A percentile compares a stretch with the other conserved stretches of the same genome.
These are phyloP conservation scores for Apophysomyces trapeziformis DNA, from an alignment of 371 early-diverging fungal species.

Conservation along the genomic window DNA sequence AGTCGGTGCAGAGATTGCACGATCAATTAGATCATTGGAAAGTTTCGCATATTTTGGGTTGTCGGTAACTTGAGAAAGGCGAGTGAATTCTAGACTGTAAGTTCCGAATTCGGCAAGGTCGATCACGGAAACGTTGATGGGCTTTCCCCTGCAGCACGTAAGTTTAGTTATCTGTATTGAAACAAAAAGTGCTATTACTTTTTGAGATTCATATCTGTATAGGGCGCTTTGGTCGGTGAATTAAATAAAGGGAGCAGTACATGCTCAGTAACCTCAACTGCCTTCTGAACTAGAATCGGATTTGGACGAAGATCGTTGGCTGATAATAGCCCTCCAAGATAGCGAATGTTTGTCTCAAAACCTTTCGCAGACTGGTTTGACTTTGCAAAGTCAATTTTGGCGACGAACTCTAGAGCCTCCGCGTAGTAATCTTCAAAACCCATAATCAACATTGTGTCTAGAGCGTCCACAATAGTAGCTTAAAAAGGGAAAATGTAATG, in stretches of 20 bases:
- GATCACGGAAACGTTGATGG: slow-evolving; percentile 11
- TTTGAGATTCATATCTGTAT: slow-evolving; percentile 67
- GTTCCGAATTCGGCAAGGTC: slow-evolving; percentile 83
- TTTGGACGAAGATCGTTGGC: slow-evolving; percentile 66
- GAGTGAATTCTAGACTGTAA: slow-evolving; percentile 82
- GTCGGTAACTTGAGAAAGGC: slow-evolving; percentile 72
- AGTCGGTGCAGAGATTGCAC: slow-evolving; percentile 32
- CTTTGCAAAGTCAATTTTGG: slow-evolving; percentile 57
- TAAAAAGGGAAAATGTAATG: neutral
- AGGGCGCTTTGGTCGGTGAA: slow-evolving; percentile 70
- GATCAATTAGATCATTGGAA: slow-evolving; percentile 55
- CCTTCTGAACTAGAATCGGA: slow-evolving; percentile 62
- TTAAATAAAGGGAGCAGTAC: slow-evolving; percentile 75
- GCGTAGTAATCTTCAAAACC: slow-evolving; percentile 64
- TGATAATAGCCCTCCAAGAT: slow-evolving; percentile 70
- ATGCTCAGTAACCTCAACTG: slow-evolving; percentile 74
- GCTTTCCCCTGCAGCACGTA: neutral
- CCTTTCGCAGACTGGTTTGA: slow-evolving; percentile 36
- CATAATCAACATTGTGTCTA: slow-evolving; percentile 88
- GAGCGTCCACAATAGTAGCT: slow-evolving; percentile 79
- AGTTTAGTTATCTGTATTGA: no score
- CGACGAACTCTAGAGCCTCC: slow-evolving; percentile 55
- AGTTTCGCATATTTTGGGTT: slow-evolving; percentile 59
- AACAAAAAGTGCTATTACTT: neutral
- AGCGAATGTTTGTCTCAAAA: slow-evolving; percentile 78